Conservation (phyloP, 805 yeast species). For the Sugiyamaella smithiae region DNA sequence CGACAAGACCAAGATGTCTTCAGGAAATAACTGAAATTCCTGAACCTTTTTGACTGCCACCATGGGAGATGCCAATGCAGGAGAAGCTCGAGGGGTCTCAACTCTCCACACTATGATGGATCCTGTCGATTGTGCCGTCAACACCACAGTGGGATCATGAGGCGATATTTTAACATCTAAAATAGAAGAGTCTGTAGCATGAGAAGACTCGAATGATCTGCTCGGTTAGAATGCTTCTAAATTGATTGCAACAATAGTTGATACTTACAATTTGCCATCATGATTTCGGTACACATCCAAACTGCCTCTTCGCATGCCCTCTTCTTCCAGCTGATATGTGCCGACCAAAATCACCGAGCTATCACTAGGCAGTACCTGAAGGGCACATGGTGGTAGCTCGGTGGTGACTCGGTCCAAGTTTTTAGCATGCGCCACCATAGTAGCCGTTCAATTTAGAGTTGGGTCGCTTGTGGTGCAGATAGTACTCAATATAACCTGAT, state of each 20-base stretch:
- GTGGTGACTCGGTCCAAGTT: conserved; percentile 30
- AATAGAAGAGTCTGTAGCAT: conserved; percentile 45
- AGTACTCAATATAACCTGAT: too few species aligned
- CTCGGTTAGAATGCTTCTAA: too few species aligned
- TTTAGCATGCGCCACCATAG: conserved; percentile 4
- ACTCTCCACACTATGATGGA: conserved; percentile 61
- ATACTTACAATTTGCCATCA: not conserved
- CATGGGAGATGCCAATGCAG: conserved; percentile 1
- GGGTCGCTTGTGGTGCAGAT: too few species aligned
- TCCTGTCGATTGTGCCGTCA: conserved; percentile 82
- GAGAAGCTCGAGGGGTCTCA: not conserved
- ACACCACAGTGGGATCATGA: conserved; percentile 45
- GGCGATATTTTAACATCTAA: conserved; percentile 74
- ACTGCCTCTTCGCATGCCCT: conserved; percentile 63
- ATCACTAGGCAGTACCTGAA: conserved; percentile 56
- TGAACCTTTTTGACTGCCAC: conserved; percentile 12
- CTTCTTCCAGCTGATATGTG: conserved; percentile 70
- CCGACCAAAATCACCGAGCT: conserved; percentile 58
- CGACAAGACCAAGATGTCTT: conserved; percentile 58
- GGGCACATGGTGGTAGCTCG: conserved; percentile 78
- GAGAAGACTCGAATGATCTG: conserved; percentile 29
- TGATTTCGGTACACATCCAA: conserved; percentile 43
- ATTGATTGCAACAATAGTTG: conserved; percentile 26
- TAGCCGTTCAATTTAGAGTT: too few species aligned
- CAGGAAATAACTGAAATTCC: conserved; percentile 48